phyloP scores from a whole-genome alignment of 345 rosid genomes.

The Gossypium australe region DNA sequence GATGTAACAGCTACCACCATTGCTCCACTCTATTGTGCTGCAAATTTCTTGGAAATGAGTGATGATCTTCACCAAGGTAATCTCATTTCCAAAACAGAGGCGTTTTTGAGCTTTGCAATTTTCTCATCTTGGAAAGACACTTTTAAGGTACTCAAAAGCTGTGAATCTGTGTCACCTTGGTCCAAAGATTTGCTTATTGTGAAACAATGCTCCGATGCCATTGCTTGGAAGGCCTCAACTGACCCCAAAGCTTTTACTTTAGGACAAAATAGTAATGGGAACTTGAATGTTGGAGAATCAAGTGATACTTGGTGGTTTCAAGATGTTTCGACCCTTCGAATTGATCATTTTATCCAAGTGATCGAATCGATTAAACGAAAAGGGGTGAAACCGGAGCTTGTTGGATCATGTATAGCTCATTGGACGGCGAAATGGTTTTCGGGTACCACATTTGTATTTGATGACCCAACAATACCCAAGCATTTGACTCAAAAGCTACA shows the following conservation, averaged over 20 bases:
- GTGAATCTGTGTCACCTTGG: slow-evolving; percentile 40
- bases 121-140: slow-evolving; percentile 47
- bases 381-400: slow-evolving; percentile 34
- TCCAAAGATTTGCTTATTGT: slow-evolving; percentile 32
- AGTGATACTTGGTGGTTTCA: slow-evolving; percentile 49
- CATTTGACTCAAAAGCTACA: slow-evolving; percentile 24
- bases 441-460: slow-evolving; percentile 22
- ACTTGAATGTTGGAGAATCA: slow-evolving; percentile 4
- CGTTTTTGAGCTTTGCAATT: slow-evolving; percentile 31
- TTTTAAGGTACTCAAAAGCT: slow-evolving; percentile 38
- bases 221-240: slow-evolving; percentile 41
- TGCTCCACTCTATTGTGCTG: slow-evolving; percentile 41
- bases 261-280: background rate
- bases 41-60: slow-evolving; percentile 55
- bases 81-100: slow-evolving; percentile 37
- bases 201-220: slow-evolving; percentile 46
- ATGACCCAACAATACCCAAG: slow-evolving; percentile 20
- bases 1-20: slow-evolving; percentile 40
- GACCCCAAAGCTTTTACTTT: slow-evolving; percentile 16
- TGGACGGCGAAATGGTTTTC: slow-evolving; percentile 51
- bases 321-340: slow-evolving; percentile 45
- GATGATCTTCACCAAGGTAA: slow-evolving; percentile 39
- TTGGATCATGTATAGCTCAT: slow-evolving; percentile 41
- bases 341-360: slow-evolving; percentile 53
- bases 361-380: slow-evolving; percentile 34